Evolutionary conservation across 1,284 basidiomycete genomes (phyloP).

Genomic region (Austroboletus novae-zelandiae): DNA sequence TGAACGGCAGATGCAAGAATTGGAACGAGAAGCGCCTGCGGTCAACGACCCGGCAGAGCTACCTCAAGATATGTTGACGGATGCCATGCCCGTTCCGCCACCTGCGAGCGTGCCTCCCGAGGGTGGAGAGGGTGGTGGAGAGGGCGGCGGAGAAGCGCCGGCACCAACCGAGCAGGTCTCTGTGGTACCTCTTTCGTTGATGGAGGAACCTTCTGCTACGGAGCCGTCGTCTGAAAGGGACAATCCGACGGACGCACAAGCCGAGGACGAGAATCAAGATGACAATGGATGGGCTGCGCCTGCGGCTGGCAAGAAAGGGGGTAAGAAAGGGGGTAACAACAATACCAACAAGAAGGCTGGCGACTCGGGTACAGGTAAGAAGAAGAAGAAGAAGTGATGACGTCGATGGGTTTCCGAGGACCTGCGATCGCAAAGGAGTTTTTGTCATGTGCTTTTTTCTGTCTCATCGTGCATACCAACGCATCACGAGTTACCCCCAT

Average conservation of each 20-base stretch:
- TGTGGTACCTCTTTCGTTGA: not conserved
- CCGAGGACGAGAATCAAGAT: slow-evolving; percentile 13
- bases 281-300: not conserved
- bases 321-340: accelerated
- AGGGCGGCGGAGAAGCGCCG: not conserved
- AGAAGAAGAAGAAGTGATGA: slow-evolving; percentile 11
- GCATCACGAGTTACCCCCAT: not conserved
- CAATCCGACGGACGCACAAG: slow-evolving; percentile 14
- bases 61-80: too few species aligned
- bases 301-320: not conserved
- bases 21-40: too few species aligned
- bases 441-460: not conserved
- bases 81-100: too few species aligned
- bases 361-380: slow-evolving; percentile 4
- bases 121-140: too few species aligned
- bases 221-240: slow-evolving; percentile 18
- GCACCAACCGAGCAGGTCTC: not conserved
- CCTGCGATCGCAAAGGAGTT: slow-evolving; percentile 1
- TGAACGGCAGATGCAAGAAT: too few species aligned
- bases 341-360: not conserved
- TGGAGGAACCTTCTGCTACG: slow-evolving; percentile 3
- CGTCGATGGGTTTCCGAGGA: slow-evolving; percentile 1
- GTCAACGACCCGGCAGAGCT: too few species aligned
- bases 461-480: not conserved
- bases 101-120: too few species aligned